Percentiles rank a stretch among this genome's conserved stretches.
Conservation (phyloP, 2,329 filamentous ascomycete species). For the Ophiostoma pallidulum region DNA sequence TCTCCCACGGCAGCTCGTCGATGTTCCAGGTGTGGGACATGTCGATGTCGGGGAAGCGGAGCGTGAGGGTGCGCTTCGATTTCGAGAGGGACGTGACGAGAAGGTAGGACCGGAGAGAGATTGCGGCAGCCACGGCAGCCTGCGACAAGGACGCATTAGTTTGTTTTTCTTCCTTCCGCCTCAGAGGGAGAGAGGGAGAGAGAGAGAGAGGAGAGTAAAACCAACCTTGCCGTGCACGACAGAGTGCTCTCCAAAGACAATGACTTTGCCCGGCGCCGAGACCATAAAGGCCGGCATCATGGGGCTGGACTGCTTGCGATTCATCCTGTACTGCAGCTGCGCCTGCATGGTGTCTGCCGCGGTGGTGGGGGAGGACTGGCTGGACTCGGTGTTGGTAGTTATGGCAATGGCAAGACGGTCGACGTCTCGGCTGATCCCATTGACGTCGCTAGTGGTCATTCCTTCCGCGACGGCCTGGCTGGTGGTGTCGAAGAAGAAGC, state of each 20-base stretch:
- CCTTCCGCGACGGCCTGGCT: no score
- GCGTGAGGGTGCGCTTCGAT: constrained; percentile 74
- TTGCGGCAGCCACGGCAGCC: constrained; percentile 88
- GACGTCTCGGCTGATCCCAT: constrained; percentile 16
- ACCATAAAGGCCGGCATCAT: constrained; percentile 93
- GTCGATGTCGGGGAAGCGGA: constrained; percentile 86
- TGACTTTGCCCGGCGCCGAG: constrained; percentile 94
- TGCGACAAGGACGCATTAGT: no score
- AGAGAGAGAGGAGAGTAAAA: not conserved
- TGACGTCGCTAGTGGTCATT: constrained; percentile 18
- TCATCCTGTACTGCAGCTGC: constrained; percentile 25
- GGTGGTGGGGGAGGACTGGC: constrained; percentile 18
- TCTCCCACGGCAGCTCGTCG: constrained; percentile 76
- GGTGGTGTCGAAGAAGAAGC: not conserved
- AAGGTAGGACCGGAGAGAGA: constrained; percentile 91
- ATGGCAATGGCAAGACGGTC: constrained; percentile 19
- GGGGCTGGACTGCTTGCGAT: constrained; percentile 51
- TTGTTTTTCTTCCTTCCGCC: no score
- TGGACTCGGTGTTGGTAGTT: constrained; percentile 26
- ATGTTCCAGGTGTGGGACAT: constrained; percentile 92
- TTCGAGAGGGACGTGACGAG: constrained; percentile 92
- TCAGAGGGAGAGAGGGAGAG: no score
- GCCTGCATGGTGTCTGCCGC: constrained; percentile 23
- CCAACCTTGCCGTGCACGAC: constrained; percentile 85
- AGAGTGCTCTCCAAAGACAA: constrained; percentile 94